Conservation (phyloP, 768 basidiomycete species). For the Mycena polygramma region DNA sequence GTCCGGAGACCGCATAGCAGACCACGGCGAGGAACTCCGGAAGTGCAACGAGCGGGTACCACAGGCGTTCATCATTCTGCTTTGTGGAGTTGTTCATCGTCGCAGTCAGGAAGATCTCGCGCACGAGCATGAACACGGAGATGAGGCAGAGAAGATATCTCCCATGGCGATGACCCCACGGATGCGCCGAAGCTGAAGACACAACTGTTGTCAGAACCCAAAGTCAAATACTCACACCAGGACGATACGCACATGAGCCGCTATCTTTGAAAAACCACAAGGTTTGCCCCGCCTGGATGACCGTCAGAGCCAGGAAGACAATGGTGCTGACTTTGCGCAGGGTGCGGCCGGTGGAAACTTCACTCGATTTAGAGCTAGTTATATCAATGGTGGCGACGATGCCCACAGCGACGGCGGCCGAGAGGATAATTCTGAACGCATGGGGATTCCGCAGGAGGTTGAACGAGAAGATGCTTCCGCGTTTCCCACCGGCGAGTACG, state of each 20-base stretch:
- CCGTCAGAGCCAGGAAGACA: conserved; percentile 54
- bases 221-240: not conserved
- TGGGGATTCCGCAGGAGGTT: conserved; percentile 47
- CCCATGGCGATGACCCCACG: not conserved
- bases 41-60: conserved; percentile 57
- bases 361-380: conserved; percentile 33
- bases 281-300: conserved; percentile 49
- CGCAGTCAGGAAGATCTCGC: conserved; percentile 50
- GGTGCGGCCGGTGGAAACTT: conserved; percentile 32
- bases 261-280: not conserved
- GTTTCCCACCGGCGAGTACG: not conserved
- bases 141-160: conserved; percentile 4
- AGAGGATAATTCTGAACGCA: conserved; percentile 47
- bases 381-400: conserved; percentile 46
- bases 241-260: not conserved
- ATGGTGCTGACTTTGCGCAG: conserved; percentile 50
- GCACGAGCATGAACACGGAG: not conserved
- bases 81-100: conserved; percentile 45
- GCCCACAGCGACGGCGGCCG: conserved; percentile 49
- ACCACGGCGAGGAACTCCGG: conserved; percentile 55
- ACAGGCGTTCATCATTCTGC: conserved; percentile 51
- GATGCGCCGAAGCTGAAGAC: not conserved
- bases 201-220: not conserved
- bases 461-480: not conserved
- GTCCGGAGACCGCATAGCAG: conserved; percentile 13